Conservation (phyloP, 345 rosid genomes). For the Acer saccharum region DNA sequence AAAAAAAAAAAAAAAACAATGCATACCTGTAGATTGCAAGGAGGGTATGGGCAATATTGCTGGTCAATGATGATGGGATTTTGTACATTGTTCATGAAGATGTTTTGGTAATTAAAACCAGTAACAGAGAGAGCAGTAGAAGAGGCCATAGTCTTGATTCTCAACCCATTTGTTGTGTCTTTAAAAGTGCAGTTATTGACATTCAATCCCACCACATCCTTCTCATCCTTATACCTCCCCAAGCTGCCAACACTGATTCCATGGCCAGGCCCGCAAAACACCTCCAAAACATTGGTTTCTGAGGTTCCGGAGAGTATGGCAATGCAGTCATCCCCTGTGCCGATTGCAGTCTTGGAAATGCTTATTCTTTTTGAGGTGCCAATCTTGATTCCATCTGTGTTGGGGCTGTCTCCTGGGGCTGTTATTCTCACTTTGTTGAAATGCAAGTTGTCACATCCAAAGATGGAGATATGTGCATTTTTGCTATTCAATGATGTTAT, state of each 20-base stretch:
- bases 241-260: constrained; percentile 57
- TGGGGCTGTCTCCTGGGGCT: constrained; percentile 46
- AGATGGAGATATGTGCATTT: constrained; percentile 22
- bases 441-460: constrained; percentile 20
- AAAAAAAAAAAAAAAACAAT: neutral
- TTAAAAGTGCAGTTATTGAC: constrained; percentile 22
- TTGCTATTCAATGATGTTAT: constrained; percentile 29
- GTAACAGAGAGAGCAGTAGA: constrained; percentile 23
- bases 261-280: constrained; percentile 51
- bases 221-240: constrained; percentile 33
- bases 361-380: constrained; percentile 27
- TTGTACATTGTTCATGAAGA: constrained; percentile 42
- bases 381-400: constrained; percentile 51
- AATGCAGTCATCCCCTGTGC: constrained; percentile 50
- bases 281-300: constrained; percentile 31
- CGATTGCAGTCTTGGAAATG: neutral
- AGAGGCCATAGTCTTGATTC: constrained; percentile 51
- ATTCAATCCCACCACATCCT: constrained; percentile 23
- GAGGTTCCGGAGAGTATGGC: constrained; percentile 42
- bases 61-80: constrained; percentile 54
- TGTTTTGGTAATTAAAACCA: constrained; percentile 32
- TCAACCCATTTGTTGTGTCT: constrained; percentile 32
- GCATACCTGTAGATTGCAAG: constrained; percentile 22
- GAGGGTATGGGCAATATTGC: constrained; percentile 33
- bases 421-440: constrained; percentile 12